Conservation (phyloP, 164 flowering plant species). For the Umbellularia californica region DNA sequence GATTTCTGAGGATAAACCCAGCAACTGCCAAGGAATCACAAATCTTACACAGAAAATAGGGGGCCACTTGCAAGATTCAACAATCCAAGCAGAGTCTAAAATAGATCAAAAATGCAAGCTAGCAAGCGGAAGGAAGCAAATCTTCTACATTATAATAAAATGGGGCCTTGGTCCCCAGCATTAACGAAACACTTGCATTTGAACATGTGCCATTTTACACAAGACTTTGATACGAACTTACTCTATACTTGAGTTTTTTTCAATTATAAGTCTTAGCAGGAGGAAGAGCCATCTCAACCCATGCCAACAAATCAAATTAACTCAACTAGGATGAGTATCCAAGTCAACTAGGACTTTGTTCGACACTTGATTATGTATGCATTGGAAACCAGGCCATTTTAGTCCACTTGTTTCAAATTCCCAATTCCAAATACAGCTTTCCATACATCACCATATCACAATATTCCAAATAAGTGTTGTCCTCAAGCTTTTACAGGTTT, state of each 20-base stretch:
- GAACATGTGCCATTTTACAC: too few relatives aligned
- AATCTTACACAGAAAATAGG: neutral
- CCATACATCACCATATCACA: neutral
- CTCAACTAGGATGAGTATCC: too few relatives aligned
- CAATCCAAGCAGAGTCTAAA: neutral
- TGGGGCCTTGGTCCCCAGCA: too few relatives aligned
- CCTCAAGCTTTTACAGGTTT: neutral
- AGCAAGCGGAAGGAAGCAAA: neutral
- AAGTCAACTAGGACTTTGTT: too few relatives aligned
- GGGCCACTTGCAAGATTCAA: neutral
- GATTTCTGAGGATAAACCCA: neutral
- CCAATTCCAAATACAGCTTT: neutral
- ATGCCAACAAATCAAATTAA: too few relatives aligned
- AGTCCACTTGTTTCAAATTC: neutral
- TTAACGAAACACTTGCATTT: too few relatives aligned
- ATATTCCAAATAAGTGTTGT: neutral
- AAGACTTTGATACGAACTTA: too few relatives aligned
- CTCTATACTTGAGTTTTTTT: too few relatives aligned
- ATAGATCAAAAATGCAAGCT: neutral
- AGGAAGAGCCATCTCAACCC: too few relatives aligned
- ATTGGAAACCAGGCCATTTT: too few relatives aligned
- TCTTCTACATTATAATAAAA: neutral
- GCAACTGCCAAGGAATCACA: neutral
- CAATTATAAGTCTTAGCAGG: too few relatives aligned
- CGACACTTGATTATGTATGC: neutral